Percentiles rank a stretch among this genome's conserved stretches.
Evolutionary conservation across 108 stramenopile genomes (phyloP).

Genomic region (Skeletonema costatum): DNA sequence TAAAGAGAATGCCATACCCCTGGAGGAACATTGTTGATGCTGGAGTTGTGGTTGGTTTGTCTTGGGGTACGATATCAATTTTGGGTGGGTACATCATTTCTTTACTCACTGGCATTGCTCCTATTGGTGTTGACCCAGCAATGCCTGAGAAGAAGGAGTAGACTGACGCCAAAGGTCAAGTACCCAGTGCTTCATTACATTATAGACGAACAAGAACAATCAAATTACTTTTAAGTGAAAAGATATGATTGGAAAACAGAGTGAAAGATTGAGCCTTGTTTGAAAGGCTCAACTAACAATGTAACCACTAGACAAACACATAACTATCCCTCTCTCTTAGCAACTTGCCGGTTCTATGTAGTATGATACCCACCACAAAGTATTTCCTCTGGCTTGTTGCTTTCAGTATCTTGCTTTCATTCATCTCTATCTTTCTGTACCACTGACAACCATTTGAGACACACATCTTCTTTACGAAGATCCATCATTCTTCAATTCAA

Average conservation of each 20-base stretch:
- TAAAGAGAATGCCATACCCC: conserved; percentile 88
- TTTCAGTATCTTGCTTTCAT: neutral
- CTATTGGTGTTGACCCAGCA: conserved; percentile 62
- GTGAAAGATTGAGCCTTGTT: neutral
- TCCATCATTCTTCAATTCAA: neutral
- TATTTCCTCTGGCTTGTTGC: too few relatives aligned
- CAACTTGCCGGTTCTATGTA: too few relatives aligned
- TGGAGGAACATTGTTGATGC: conserved; percentile 95
- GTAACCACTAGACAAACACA: too few relatives aligned
- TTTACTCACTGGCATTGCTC: conserved; percentile 63
- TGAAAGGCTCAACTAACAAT: too few relatives aligned
- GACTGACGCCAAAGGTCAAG: neutral
- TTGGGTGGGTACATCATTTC: conserved; percentile 67
- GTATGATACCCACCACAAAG: too few relatives aligned
- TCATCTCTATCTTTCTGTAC: too few relatives aligned
- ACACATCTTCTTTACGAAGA: neutral
- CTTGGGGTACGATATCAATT: conserved; percentile 85
- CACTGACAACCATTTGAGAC: neutral
- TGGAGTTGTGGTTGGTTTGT: conserved; percentile 92
- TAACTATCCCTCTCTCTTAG: too few relatives aligned
- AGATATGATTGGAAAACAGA: neutral
- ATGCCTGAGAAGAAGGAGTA: conserved; percentile 42
- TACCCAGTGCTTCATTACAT: neutral
- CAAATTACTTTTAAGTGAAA: neutral
- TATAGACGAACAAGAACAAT: neutral